Evolutionary conservation across 345 rosid genomes (phyloP).

Genomic region (Brassica incana): DNA sequence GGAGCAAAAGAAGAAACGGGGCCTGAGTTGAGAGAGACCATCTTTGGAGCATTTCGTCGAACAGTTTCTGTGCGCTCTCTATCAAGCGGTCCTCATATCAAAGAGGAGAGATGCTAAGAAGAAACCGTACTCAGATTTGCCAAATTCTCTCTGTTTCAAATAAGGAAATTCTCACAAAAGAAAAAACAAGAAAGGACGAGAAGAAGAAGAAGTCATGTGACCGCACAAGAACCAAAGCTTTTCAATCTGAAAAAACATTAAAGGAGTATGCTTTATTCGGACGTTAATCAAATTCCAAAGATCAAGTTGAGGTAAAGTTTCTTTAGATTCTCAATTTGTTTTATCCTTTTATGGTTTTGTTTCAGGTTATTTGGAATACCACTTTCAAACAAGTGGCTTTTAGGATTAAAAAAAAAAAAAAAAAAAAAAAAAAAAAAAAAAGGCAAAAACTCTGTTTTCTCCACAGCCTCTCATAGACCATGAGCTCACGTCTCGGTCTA

Average conservation of each 20-base stretch:
- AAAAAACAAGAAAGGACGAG: background rate
- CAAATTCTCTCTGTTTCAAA: background rate
- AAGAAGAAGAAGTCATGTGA: slow-evolving; percentile 16
- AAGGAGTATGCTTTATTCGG: slow-evolving; percentile 41
- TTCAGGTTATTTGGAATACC: background rate
- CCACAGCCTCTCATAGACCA: background rate
- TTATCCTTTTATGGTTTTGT: background rate
- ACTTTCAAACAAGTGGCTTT: too few species aligned
- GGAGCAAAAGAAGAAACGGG: slow-evolving; percentile 37
- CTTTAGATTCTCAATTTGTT: too few species aligned
- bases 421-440: too few species aligned
- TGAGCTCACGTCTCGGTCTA: background rate
- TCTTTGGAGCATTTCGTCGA: slow-evolving; percentile 94
- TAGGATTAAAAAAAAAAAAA: too few species aligned
- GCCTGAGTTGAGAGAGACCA: slow-evolving; percentile 55
- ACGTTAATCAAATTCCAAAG: slow-evolving; percentile 29
- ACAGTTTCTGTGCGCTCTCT: slow-evolving; percentile 35
- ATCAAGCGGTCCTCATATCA: slow-evolving; percentile 9
- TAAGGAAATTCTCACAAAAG: background rate
- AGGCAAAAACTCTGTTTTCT: background rate
- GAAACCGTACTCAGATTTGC: background rate
- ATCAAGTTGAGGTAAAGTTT: slow-evolving; percentile 1
- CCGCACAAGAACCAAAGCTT: slow-evolving; percentile 26
- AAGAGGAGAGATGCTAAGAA: slow-evolving; percentile 34
- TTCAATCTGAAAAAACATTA: background rate